Base-by-base conservation (phyloP, 2,329 filamentous ascomycete genomes). In the Diaporthe sp. region DNA sequence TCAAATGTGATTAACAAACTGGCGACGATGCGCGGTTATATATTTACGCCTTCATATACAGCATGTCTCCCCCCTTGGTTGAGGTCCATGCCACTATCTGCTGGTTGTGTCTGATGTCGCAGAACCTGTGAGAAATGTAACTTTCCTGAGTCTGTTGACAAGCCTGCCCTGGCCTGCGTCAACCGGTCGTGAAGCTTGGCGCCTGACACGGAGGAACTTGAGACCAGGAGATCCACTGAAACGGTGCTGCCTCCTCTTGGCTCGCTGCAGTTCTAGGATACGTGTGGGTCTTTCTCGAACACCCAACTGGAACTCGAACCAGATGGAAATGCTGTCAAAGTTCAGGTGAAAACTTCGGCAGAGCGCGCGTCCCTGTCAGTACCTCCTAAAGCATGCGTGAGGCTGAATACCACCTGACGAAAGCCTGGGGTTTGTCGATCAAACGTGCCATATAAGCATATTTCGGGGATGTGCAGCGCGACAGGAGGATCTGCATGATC, bases 221-320 rank as follows among this genome's bases (percentile, higher is more conserved):
- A 58, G 55, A 58, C 55, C 31, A 58, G 53, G 53, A 57, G 53
- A 37, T n/a, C 31, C 20, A 58, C 31, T 37, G 55, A 58, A 58
- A 58, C 55, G 55, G 17, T 37, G 20, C 31, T 22, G 4, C 6
- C 31, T 12, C 25, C 31, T 9, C 55, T 22, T 37, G 31, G 31
- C 17, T 34, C 55, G 20, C 8, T 37, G 55, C 7, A 58, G 20
- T n/a, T 4, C 28, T 37, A 58, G 0, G 9, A 4, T 22, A 6
- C 13, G 2, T 2, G 55, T 37, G 25, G 55, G 31, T 7, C 55
- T n/a, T n/a, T n/a, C 31, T 55, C 55, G 55, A n/a, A 58, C 31
- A 13, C 1, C 28, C 55, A 58, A 13, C 15, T 37, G 55, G 31
- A 58, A 58, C 2, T 37, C 9, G 55, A 58, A 58, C 20, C 31